Percentiles rank a stretch among this genome's conserved stretches.
These are phyloP conservation scores for Exophiala oligosperma DNA, from an alignment of 2,329 filamentous ascomycete species.

Conservation along the genomic window DNA sequence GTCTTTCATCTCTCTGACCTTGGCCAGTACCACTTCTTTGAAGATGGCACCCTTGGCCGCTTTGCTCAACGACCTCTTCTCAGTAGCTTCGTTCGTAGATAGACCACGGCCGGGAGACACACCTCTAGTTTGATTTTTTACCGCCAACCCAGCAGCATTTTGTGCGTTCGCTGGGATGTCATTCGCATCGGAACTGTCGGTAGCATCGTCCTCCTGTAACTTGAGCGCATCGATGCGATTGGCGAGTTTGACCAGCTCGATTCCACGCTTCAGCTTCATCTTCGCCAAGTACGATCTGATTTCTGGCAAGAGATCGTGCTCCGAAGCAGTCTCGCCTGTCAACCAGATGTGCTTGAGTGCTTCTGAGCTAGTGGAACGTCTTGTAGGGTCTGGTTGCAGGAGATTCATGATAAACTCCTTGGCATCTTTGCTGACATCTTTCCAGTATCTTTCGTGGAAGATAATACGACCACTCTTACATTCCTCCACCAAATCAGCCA, in stretches of 20 bases:
- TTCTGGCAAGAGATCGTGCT: conserved; percentile 96
- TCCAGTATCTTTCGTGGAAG: conserved; percentile 98
- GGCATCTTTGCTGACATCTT: conserved; percentile 90
- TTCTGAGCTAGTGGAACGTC: conserved; percentile 76
- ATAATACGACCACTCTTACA: conserved; percentile 80
- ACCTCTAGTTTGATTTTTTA: conserved; percentile 30
- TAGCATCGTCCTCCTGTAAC: conserved; percentile 82
- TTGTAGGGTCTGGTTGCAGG: conserved; percentile 73
- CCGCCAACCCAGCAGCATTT: conserved; percentile 51
- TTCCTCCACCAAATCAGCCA: conserved; percentile 91
- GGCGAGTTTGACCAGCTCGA: conserved; percentile 92
- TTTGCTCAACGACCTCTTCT: conserved; percentile 54
- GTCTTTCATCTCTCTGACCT: conserved; percentile 88
- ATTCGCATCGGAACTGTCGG: conserved; percentile 57
- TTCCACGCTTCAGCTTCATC: conserved; percentile 85
- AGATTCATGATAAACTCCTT: conserved; percentile 89
- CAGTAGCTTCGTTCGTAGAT: conserved; percentile 34
- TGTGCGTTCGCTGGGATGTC: conserved; percentile 64
- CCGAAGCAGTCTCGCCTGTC: conserved; percentile 83
- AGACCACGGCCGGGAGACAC: conserved; percentile 32
- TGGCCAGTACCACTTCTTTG: conserved; percentile 89
- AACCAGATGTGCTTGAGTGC: conserved; percentile 85
- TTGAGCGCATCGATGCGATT: conserved; percentile 95
- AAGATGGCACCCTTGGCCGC: conserved; percentile 74
- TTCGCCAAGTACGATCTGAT: conserved; percentile 92